phyloP scores from a whole-genome alignment of 2,329 filamentous ascomycete genomes.

The Neocucurbitaria cava region DNA sequence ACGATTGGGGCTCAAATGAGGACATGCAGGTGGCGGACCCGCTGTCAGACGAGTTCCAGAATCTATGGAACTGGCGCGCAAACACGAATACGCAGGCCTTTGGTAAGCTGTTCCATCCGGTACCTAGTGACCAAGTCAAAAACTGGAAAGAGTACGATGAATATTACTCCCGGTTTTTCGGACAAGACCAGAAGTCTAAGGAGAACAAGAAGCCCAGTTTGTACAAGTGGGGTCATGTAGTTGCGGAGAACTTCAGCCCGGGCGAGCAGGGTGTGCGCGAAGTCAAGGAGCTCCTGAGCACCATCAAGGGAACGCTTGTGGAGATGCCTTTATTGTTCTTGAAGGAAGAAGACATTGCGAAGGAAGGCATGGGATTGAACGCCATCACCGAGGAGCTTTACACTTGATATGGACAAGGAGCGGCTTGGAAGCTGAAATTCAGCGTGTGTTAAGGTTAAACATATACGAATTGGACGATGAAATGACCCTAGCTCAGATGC shows the following conservation, averaged over 20 bases:
- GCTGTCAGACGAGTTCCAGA: conserved; percentile 70
- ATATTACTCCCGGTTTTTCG: conserved; percentile 73
- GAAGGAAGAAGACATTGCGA: conserved; percentile 83
- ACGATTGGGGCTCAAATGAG: conserved; percentile 57
- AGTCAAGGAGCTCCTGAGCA: conserved; percentile 73
- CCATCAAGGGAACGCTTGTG: conserved; percentile 68
- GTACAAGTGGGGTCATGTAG: conserved; percentile 87
- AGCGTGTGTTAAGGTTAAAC: background rate
- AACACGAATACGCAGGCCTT: conserved; percentile 82
- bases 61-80: conserved; percentile 76
- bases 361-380: conserved; percentile 72
- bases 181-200: conserved; percentile 51
- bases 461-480: background rate
- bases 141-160: conserved; percentile 77
- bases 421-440: background rate
- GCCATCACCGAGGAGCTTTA: conserved; percentile 58
- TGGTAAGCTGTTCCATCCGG: conserved; percentile 79
- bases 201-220: conserved; percentile 58
- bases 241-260: conserved; percentile 59
- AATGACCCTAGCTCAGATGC: background rate
- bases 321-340: conserved; percentile 93
- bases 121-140: conserved; percentile 71
- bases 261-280: conserved; percentile 53
- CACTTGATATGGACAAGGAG: conserved; percentile 40
- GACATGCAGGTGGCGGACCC: conserved; percentile 74